Percentiles rank a stretch among this genome's conserved stretches.
Evolutionary conservation across 176 grass and related monocot species (phyloP).

Genomic region (Ensete ventricosum): DNA sequence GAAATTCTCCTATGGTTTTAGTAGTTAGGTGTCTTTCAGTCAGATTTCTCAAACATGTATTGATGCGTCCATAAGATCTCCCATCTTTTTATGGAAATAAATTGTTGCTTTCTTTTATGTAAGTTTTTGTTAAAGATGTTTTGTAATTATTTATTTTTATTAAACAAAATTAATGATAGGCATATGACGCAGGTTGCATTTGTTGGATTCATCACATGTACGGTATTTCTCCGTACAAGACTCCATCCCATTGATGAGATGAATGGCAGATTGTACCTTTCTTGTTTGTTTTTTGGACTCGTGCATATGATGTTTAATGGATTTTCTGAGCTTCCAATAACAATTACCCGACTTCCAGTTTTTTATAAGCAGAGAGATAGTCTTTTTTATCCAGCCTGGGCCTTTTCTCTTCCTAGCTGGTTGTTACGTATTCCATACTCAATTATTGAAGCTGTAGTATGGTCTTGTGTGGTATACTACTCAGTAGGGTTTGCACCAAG

Average conservation of each 20-base stretch:
- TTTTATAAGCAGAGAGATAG: conserved; percentile 81
- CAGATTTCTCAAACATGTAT: too few relatives aligned
- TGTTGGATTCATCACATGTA: conserved; percentile 51
- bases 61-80: too few relatives aligned
- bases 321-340: conserved; percentile 60
- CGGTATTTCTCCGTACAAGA: conserved; percentile 63
- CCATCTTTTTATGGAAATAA: too few relatives aligned
- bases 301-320: conserved; percentile 80
- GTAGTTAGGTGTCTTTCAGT: too few relatives aligned
- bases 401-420: conserved; percentile 64
- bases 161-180: too few relatives aligned
- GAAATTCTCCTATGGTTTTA: too few relatives aligned
- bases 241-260: conserved; percentile 48
- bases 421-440: conserved; percentile 61
- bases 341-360: conserved; percentile 53
- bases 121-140: too few relatives aligned
- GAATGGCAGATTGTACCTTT: conserved; percentile 51
- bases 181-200: conserved; percentile 47
- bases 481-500: conserved; percentile 59
- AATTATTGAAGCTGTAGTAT: conserved; percentile 49
- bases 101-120: too few relatives aligned
- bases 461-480: conserved; percentile 69
- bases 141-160: too few relatives aligned
- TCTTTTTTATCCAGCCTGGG: conserved; percentile 73
- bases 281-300: conserved; percentile 65